Conservation (phyloP, 2,329 filamentous ascomycete genomes). For the Botryotinia globosa region DNA sequence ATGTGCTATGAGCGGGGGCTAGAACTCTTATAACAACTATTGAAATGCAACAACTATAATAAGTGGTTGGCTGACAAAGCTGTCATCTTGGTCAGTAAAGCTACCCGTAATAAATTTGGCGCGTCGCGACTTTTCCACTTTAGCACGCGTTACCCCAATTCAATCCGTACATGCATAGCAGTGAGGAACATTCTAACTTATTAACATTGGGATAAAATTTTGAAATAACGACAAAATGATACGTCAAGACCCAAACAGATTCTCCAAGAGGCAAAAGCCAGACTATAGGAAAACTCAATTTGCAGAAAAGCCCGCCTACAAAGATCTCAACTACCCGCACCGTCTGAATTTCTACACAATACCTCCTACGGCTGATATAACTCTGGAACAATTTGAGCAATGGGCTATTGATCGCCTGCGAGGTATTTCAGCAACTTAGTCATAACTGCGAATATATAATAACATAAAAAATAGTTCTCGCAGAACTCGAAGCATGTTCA, state of each 20-base stretch:
- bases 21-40: too few species aligned
- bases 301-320: conserved; percentile 55
- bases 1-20: too few species aligned
- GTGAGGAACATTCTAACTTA: not conserved
- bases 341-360: conserved; percentile 89
- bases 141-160: conserved; percentile 15
- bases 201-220: not conserved
- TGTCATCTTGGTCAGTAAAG: not conserved
- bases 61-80: not conserved
- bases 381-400: conserved; percentile 95
- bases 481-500: conserved; percentile 88
- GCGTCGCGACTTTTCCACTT: conserved; percentile 22
- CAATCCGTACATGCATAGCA: not conserved
- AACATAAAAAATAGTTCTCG: conserved; percentile 59
- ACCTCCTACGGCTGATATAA: conserved; percentile 90
- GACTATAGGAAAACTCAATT: conserved; percentile 88
- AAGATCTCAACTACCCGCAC: conserved; percentile 75
- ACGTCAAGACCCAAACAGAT: conserved; percentile 36
- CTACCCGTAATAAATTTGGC: not conserved
- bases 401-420: conserved; percentile 94
- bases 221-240: conserved; percentile 33
- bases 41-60: not conserved
- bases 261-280: conserved; percentile 69
- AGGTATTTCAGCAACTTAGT: conserved; percentile 48
- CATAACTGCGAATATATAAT: conserved; percentile 39